Evolutionary conservation across 2,329 filamentous ascomycete genomes (phyloP).

Genomic region (Epichloe uncinata): DNA sequence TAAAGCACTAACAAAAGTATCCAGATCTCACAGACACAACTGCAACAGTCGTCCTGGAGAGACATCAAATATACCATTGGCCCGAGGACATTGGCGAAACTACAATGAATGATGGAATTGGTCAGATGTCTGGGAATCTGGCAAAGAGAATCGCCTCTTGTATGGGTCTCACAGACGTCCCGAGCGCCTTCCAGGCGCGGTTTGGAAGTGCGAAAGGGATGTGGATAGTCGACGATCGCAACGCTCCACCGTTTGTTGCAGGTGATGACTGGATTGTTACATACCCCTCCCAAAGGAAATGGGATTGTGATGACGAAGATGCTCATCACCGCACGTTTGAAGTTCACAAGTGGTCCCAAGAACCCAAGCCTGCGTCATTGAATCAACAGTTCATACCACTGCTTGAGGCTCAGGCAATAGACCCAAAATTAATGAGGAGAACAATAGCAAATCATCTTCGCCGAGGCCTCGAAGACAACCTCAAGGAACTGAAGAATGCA

Average conservation of each 20-base stretch:
- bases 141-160: conserved; percentile 35
- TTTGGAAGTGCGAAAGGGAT: conserved; percentile 64
- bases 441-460: conserved; percentile 36
- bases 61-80: conserved; percentile 29
- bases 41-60: conserved; percentile 32
- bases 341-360: conserved; percentile 30
- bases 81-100: conserved; percentile 23
- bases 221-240: conserved; percentile 46
- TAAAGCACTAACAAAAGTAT: conserved; percentile 2
- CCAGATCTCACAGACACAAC: conserved; percentile 38
- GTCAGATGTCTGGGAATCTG: conserved; percentile 47
- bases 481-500: conserved; percentile 36
- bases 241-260: conserved; percentile 12
- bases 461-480: conserved; percentile 35
- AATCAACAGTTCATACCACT: conserved; percentile 60
- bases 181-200: conserved; percentile 55
- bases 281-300: conserved; percentile 56
- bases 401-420: conserved; percentile 43
- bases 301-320: conserved; percentile 37
- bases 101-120: conserved; percentile 56
- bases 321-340: conserved; percentile 50
- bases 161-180: conserved; percentile 39
- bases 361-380: conserved; percentile 34
- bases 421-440: conserved; percentile 29
- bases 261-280: conserved; percentile 52